Evolutionary conservation across 352 stramenopile species (phyloP).

Genomic region (Salisapilia sapeloensis): DNA sequence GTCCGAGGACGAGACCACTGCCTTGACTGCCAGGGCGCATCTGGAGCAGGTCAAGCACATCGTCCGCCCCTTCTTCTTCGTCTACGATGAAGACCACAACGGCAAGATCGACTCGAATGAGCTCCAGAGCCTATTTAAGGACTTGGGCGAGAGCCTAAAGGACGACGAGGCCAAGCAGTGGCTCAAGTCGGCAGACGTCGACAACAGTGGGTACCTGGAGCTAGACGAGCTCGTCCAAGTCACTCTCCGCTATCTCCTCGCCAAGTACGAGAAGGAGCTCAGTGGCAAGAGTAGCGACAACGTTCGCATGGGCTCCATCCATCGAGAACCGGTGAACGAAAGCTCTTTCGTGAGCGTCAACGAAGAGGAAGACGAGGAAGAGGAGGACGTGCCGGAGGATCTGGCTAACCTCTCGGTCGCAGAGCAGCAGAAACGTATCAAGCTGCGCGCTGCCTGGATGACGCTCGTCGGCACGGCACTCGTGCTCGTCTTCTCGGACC

Average conservation of each 20-base stretch:
- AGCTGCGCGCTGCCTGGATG: constrained; percentile 86
- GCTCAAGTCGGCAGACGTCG: constrained; percentile 82
- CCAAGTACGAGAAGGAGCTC: constrained; percentile 61
- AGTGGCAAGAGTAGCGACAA: constrained; percentile 16
- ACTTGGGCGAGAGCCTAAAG: constrained; percentile 85
- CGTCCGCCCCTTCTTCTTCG: constrained; percentile 85
- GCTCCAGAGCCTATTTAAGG: constrained; percentile 85
- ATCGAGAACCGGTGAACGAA: constrained; percentile 25
- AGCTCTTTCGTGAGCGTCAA: constrained; percentile 18
- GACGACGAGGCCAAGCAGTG: constrained; percentile 64
- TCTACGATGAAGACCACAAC: constrained; percentile 88
- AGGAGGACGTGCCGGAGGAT: constrained; percentile 91
- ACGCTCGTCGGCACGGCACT: constrained; percentile 89
- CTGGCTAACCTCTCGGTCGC: constrained; percentile 85
- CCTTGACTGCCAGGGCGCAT: constrained; percentile 33
- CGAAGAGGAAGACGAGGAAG: constrained; percentile 80
- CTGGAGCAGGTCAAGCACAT: constrained; percentile 79
- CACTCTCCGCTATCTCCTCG: constrained; percentile 72
- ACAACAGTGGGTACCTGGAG: constrained; percentile 84
- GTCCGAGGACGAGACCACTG: constrained; percentile 13
- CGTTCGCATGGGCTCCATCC: constrained; percentile 27
- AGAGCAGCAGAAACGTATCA: constrained; percentile 93
- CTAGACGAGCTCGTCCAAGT: constrained; percentile 91
- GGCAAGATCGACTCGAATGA: constrained; percentile 83
- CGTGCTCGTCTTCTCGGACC: constrained; percentile 93